A percentile compares a stretch with the other conserved stretches of the same genome.
Conservation (phyloP, 1,139 yeast genomes). For the Geotrichum restrictum region DNA sequence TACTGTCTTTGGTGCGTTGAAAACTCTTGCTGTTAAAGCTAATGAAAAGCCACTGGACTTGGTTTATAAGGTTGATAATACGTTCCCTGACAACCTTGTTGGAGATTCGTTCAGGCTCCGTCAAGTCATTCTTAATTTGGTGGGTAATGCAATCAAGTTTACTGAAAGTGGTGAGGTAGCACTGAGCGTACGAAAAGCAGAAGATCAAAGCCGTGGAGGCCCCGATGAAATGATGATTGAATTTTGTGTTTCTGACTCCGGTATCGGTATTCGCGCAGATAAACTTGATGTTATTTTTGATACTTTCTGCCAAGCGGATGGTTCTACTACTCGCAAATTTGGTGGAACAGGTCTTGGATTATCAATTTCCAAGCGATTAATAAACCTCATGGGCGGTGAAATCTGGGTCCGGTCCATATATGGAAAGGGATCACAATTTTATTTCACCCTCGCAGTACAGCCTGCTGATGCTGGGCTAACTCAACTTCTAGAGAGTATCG, state of each 20-base stretch:
- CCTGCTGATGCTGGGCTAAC: conserved; percentile 65
- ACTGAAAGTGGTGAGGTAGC: conserved; percentile 75
- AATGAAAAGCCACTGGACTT: conserved; percentile 78
- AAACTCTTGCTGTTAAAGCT: conserved; percentile 82
- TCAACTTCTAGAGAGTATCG: conserved; percentile 62
- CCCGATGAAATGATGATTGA: conserved; percentile 64
- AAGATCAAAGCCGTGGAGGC: conserved; percentile 39
- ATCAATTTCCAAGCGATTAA: conserved; percentile 79
- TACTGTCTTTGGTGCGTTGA: conserved; percentile 82
- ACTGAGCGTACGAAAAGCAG: conserved; percentile 42
- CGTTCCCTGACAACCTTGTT: conserved; percentile 78
- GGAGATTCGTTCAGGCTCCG: conserved; percentile 85
- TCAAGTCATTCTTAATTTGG: conserved; percentile 76
- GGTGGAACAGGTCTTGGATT: conserved; percentile 90
- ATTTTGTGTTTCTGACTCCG: conserved; percentile 84
- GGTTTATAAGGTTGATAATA: conserved; percentile 75
- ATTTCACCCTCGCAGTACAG: conserved; percentile 71
- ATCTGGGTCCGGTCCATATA: conserved; percentile 81
- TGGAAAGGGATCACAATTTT: conserved; percentile 79
- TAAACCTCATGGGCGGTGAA: conserved; percentile 84
- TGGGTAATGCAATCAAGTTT: conserved; percentile 84
- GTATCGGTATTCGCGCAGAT: conserved; percentile 82
- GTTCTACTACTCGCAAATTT: conserved; percentile 83
- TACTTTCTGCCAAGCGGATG: conserved; percentile 89
- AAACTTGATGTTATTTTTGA: conserved; percentile 79